Evolutionary conservation across 805 yeast species (phyloP).

Genomic region (Kuraishia floccosa): DNA sequence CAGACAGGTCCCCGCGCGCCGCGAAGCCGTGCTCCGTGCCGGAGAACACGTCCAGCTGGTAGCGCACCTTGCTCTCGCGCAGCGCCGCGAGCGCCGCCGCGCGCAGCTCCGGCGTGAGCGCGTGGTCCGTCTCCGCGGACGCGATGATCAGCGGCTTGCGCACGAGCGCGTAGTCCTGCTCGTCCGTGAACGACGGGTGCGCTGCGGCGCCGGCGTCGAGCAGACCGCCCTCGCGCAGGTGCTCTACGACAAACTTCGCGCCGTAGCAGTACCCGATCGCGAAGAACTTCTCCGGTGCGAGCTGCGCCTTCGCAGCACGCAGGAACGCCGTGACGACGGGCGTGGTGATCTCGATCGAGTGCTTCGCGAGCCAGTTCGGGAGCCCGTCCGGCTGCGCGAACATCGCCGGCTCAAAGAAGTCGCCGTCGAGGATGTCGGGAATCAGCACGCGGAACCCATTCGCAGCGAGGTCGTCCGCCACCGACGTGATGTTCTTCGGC

Average conservation of each 20-base stretch:
- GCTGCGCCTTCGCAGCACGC: neutral
- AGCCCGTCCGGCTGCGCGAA: slow-evolving; percentile 21
- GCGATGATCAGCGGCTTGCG: slow-evolving; percentile 54
- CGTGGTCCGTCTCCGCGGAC: slow-evolving; percentile 61
- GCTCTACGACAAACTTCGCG: slow-evolving; percentile 55
- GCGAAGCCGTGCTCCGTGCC: slow-evolving; percentile 73
- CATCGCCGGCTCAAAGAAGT: neutral
- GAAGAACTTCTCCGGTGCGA: neutral
- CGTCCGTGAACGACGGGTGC: slow-evolving; percentile 71
- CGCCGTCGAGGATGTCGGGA: slow-evolving; percentile 62
- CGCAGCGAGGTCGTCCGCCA: slow-evolving; percentile 57
- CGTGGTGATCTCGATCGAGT: neutral
- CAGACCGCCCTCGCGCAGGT: slow-evolving; percentile 20
- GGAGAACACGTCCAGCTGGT: slow-evolving; percentile 48
- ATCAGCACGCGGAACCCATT: slow-evolving; percentile 53
- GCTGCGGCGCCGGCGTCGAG: slow-evolving; percentile 62
- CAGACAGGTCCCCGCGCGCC: slow-evolving; percentile 57
- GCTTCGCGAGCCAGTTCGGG: slow-evolving; percentile 20
- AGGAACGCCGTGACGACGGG: neutral
- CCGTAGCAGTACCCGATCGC: slow-evolving; percentile 76
- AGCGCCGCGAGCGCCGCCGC: slow-evolving; percentile 42
- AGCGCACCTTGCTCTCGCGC: slow-evolving; percentile 38
- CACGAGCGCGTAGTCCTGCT: slow-evolving; percentile 53
- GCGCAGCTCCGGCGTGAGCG: slow-evolving; percentile 58
- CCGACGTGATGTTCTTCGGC: slow-evolving; percentile 42